Base-by-base conservation (phyloP, 176 grass and related monocot genomes). In the Metroxylon sagu region DNA sequence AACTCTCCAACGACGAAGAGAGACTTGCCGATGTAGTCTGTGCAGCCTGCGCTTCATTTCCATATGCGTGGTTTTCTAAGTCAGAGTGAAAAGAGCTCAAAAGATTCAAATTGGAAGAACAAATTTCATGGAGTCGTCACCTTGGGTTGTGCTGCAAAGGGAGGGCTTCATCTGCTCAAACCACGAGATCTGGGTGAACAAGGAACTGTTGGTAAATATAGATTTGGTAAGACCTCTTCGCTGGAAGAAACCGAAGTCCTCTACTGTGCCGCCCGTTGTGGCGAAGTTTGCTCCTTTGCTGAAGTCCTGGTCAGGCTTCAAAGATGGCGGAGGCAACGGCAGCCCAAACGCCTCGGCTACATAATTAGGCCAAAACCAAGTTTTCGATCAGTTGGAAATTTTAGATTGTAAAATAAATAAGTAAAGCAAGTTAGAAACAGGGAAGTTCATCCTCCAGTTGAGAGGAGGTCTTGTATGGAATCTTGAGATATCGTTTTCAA, bases 1-100 rank as follows among this genome's bases (percentile, higher is more conserved):
- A 97, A 90, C 67, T 87, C 91, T 18, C 91, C 91, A 4, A 90
- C 86, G 61, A 96, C 61, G 79, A 96, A 97, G 23, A 97, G 87
- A 16, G 92, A 97, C 39, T 73, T 79, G 31, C 83, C 64, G 67
- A 91, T 75, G 52, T 88, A 60, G 15, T 82, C 80, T 5, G 51
- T 79, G 78, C 92, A 97, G 28, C 79, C 78, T 77, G 67, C 68
- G 43, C 16, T 19, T 21, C 26, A 28, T 28, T 14, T 18, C 16
- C 39, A 75, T 59, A 2, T 2, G 5, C 30, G 12, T 43, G 35
- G 2, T 43, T 43, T 43, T 43, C 2, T 14, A 12, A 43, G 10
- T 14, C 28, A 2, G 4, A 29, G 28, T 2, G 35, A 43, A 43
- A 10, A 12, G 35, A 43, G 35, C 8, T 43, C 35, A 43, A 43